Base-by-base conservation (phyloP, 1,284 basidiomycete species). In the Irpex lacteus region DNA sequence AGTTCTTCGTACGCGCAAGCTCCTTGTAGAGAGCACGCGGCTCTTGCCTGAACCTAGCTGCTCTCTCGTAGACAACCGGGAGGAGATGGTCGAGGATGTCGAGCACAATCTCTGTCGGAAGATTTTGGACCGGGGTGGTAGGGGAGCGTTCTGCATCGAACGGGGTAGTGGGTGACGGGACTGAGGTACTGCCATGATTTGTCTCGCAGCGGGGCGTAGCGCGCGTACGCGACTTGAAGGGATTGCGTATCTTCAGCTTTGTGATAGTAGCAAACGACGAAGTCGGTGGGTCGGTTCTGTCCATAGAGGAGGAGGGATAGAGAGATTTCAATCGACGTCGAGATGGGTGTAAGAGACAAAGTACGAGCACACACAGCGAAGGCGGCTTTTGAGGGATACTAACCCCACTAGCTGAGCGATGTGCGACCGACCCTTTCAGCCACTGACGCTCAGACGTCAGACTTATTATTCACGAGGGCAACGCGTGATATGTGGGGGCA, bases 91-190 rank as follows among this genome's bases (percentile, higher is more conserved):
- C 19, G 4, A 66, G 60, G 60, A 66, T 62, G 40, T 61, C 50
- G 56, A 66, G 60, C 32, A 66, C 56, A 34, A 66, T 60, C 58
- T 66, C 65, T 13, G 59, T 19, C 13, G 65, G 65, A 36, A 66
- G 65, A 53, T 63, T 50, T 57, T 66, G 65, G 37, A 58, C 44
- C 65, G 63, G 18, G 65, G 62, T 9, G 59, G 59, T 15, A 63
- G 53, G 61, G 21, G 62, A 64, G 50, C 34, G 62, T 36, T 60
- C 62, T 54, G 59, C 61, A 44, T 32, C 44, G 19, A 7, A 11
- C 47, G 8, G 59, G 26, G 15, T 34, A 34, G 32, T 34, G 34
- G 57, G 60, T 44, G 64, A 65, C 55, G 62, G 65, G 65, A 66
- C 65, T 59, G 61, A 61, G 61, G 64, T 65, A 64, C 32, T 34